Evolutionary conservation across 2,329 filamentous ascomycete genomes (phyloP).

Genomic region (Onygena corvina): DNA sequence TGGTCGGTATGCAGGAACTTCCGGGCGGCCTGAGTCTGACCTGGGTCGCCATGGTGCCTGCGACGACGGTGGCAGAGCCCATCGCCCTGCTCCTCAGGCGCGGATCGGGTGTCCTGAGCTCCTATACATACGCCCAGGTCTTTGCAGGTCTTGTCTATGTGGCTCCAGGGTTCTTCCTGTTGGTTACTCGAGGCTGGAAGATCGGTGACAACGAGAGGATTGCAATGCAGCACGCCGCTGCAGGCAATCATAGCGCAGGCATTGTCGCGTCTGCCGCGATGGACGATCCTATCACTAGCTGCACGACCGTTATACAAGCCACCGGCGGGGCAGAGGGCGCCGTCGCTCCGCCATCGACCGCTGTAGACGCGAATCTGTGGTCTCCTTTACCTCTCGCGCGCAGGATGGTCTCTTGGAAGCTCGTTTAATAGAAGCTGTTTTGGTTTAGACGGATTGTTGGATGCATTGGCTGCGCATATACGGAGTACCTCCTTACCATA

Average conservation of each 20-base stretch:
- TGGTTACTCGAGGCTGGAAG: conserved; percentile 33
- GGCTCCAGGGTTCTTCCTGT: conserved; percentile 39
- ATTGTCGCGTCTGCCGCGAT: neutral
- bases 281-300: neutral
- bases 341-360: neutral
- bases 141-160: conserved; percentile 53
- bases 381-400: conserved; percentile 21
- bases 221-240: conserved; percentile 15
- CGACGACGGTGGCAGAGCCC: conserved; percentile 38
- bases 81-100: conserved; percentile 50
- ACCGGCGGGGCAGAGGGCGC: neutral
- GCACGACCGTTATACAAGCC: neutral
- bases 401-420: conserved; percentile 21
- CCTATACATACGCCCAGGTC: conserved; percentile 36
- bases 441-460: no score
- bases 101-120: conserved; percentile 18
- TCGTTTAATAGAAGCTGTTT: neutral
- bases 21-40: conserved; percentile 47
- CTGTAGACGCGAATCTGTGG: conserved; percentile 17
- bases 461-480: no score
- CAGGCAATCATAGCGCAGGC: neutral
- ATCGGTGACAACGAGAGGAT: conserved; percentile 22
- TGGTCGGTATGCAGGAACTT: conserved; percentile 48
- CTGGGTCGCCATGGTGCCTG: conserved; percentile 47
- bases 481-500: no score